These are phyloP conservation scores for Cenchrus purpureus DNA, from an alignment of 176 grass and related monocot genomes.

Conservation along the genomic window DNA sequence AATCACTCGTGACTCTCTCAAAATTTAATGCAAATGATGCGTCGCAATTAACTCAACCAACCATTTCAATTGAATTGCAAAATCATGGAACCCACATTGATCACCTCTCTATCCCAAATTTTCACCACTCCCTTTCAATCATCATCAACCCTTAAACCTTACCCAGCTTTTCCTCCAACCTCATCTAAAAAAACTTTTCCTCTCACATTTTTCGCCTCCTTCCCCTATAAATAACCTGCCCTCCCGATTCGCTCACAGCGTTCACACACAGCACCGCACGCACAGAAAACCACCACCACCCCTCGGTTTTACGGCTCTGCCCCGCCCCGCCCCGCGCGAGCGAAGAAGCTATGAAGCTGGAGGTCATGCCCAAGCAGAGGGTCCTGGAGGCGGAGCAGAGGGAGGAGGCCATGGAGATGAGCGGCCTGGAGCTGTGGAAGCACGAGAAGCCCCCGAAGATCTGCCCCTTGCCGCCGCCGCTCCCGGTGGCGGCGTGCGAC, in stretches of 20 bases:
- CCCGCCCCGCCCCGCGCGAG: slow-evolving; percentile 24
- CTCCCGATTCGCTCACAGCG: slow-evolving; percentile 30
- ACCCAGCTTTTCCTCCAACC: background rate
- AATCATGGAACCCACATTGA: background rate
- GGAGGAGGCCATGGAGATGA: slow-evolving; percentile 65
- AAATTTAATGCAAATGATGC: background rate
- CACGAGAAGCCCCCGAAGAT: slow-evolving; percentile 49
- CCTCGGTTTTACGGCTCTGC: slow-evolving; percentile 26
- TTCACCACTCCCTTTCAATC: slow-evolving; percentile 32
- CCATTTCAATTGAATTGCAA: background rate
- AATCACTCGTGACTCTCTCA: too few relatives aligned
- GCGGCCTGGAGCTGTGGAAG: slow-evolving; percentile 54
- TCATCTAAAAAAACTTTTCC: background rate
- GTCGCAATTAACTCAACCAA: background rate
- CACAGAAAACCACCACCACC: slow-evolving; percentile 27
- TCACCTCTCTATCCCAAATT: slow-evolving; percentile 21
- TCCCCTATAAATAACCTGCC: slow-evolving; percentile 51
- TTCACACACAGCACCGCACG: slow-evolving; percentile 10
- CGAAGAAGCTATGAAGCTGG: slow-evolving; percentile 52
- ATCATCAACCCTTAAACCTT: slow-evolving; percentile 18
- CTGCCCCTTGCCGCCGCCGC: slow-evolving; percentile 17
- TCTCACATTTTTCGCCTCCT: background rate
- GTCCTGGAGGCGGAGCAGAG: slow-evolving; percentile 58
- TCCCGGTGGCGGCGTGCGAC: background rate
- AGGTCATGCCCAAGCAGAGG: slow-evolving; percentile 57